Percentiles rank a stretch among this genome's conserved stretches.
phyloP scores from a whole-genome alignment of 805 yeast species.

The Yarrowia divulgata region DNA sequence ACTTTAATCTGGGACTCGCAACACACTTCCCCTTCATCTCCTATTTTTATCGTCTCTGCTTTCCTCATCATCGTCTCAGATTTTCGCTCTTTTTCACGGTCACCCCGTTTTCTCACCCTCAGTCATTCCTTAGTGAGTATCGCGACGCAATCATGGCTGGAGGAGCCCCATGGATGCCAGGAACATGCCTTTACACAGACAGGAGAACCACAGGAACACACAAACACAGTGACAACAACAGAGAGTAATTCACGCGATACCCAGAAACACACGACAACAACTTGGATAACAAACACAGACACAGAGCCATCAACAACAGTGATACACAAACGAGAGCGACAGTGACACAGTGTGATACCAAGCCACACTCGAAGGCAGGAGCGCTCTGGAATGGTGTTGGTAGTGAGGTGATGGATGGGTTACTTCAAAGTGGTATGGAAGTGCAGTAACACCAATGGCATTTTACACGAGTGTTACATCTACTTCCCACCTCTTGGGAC shows the following conservation, averaged over 20 bases:
- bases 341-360: background rate
- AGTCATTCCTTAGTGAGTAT: slow-evolving; percentile 40
- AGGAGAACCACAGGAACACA: background rate
- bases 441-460: background rate
- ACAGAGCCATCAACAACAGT: background rate
- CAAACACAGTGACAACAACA: background rate
- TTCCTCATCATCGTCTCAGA: slow-evolving; percentile 34
- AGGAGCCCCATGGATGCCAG: background rate
- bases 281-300: background rate
- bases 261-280: background rate
- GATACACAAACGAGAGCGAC: background rate
- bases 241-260: slow-evolving; percentile 16
- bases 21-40: slow-evolving; percentile 18
- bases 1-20: slow-evolving; percentile 5
- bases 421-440: too few relatives aligned
- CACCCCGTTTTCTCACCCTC: slow-evolving; percentile 36
- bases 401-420: too few relatives aligned
- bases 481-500: too few relatives aligned
- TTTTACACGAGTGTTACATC: too few relatives aligned
- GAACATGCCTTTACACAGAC: background rate
- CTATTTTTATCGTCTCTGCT: slow-evolving; percentile 29
- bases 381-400: background rate
- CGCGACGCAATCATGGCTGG: background rate
- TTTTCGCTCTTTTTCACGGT: slow-evolving; percentile 39
- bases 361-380: background rate